A percentile compares a stretch with the other conserved stretches of the same genome.
These are phyloP conservation scores for Boletellus deceptivus DNA, from an alignment of 1,284 basidiomycete genomes.

Conservation along the genomic window DNA sequence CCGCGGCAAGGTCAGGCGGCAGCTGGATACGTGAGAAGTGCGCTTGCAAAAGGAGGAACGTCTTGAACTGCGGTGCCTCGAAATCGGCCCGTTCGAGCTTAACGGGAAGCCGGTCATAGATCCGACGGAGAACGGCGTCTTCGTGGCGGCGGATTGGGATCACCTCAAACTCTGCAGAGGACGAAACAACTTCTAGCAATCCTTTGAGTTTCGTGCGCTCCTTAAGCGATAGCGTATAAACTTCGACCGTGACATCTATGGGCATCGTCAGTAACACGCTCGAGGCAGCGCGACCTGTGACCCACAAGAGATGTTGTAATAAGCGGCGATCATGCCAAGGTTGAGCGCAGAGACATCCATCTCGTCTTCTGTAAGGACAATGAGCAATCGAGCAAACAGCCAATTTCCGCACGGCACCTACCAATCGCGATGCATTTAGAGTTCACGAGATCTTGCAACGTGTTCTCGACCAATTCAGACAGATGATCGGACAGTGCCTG, in stretches of 20 bases:
- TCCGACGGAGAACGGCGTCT: conserved; percentile 75
- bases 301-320: conserved; percentile 87
- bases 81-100: conserved; percentile 87
- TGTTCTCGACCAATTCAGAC: conserved; percentile 94
- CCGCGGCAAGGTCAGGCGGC: conserved; percentile 90
- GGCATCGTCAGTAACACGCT: background rate
- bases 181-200: conserved; percentile 92
- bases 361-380: conserved; percentile 66
- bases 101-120: conserved; percentile 97
- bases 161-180: conserved; percentile 93
- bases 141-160: conserved; percentile 95
- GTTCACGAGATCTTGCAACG: conserved; percentile 85
- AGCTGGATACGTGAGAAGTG: conserved; percentile 93
- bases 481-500: conserved; percentile 92
- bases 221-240: conserved; percentile 94
- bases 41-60: conserved; percentile 93
- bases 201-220: conserved; percentile 98
- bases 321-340: conserved; percentile 95
- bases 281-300: conserved; percentile 2
- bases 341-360: conserved; percentile 93
- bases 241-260: conserved; percentile 92
- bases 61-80: conserved; percentile 96
- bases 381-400: conserved; percentile 7
- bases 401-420: conserved; percentile 35
- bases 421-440: conserved; percentile 95